These are phyloP conservation scores for Beauveria bassiana DNA, from an alignment of 2,329 filamentous ascomycete genomes.

Conservation along the genomic window DNA sequence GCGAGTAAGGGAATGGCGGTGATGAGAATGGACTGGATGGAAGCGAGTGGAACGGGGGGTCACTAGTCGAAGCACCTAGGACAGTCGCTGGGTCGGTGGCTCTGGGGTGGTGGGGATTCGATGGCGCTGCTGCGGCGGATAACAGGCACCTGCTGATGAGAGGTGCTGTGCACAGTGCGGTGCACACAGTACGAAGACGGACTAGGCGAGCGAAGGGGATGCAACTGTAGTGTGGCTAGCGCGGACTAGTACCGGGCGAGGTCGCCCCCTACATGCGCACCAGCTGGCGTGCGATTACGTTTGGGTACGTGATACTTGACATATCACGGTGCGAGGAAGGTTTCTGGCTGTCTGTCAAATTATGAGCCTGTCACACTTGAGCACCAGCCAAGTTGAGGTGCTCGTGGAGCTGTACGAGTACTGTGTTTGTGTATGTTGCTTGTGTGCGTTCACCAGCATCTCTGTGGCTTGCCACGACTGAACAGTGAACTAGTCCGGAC, in stretches of 20 bases:
- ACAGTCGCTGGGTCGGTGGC: constrained; percentile 7
- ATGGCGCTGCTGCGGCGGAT: constrained; percentile 11
- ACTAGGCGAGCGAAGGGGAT: background rate
- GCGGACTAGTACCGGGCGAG: background rate
- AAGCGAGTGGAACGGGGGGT: constrained; percentile 14
- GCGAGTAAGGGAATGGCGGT: constrained; percentile 12
- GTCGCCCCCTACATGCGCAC: background rate
- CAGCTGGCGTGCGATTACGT: background rate
- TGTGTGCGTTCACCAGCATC: background rate
- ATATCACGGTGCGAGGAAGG: background rate
- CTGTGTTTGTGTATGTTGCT: background rate
- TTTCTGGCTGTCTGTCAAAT: background rate
- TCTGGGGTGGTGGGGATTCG: constrained; percentile 9
- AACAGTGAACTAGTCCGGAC: background rate
- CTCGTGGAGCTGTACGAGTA: background rate
- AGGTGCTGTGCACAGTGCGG: background rate
- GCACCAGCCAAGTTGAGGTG: background rate
- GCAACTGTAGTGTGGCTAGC: background rate
- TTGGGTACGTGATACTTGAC: background rate
- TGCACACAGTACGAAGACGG: background rate
- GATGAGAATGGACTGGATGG: constrained; percentile 13
- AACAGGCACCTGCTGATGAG: constrained; percentile 1
- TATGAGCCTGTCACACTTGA: background rate
- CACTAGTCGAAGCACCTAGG: constrained; percentile 12
- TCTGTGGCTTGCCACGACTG: background rate